Percentiles rank a stretch among this genome's conserved stretches.
phyloP scores from a whole-genome alignment of 1,139 yeast species.

The Saccharomyces hybrid region DNA sequence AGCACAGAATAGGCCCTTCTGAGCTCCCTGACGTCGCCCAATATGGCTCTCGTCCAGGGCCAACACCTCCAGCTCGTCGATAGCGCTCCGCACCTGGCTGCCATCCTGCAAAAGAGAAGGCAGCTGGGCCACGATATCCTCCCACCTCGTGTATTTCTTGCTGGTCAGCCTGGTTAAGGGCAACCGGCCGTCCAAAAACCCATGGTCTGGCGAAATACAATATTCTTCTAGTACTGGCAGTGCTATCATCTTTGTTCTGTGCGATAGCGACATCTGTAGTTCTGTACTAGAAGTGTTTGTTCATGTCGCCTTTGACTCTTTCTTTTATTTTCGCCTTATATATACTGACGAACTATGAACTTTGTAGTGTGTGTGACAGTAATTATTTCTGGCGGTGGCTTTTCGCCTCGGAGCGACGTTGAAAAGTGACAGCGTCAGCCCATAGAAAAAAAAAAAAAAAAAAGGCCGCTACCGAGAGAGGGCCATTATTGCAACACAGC shows the following conservation, averaged over 20 bases:
- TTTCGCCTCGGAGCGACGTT: constrained; percentile 1
- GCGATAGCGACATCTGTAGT: not conserved
- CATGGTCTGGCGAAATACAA: not conserved
- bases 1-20: constrained; percentile 76
- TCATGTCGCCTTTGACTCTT: not conserved
- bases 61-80: not conserved
- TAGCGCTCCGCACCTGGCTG: not conserved
- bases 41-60: constrained; percentile 2
- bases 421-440: constrained; percentile 1
- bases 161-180: not conserved
- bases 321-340: constrained; percentile 1
- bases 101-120: not conserved
- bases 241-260: not conserved
- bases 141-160: not conserved
- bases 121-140: not conserved
- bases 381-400: not conserved
- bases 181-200: not conserved
- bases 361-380: not conserved
- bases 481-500: not conserved
- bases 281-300: not conserved
- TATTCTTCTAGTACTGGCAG: not conserved
- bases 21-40: constrained; percentile 41
- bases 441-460: not conserved
- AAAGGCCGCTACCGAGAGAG: not conserved
- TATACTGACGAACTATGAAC: not conserved